Evolutionary conservation across 495 filamentous ascomycete genomes (phyloP).

Genomic region (Annulohypoxylon maeteangense): DNA sequence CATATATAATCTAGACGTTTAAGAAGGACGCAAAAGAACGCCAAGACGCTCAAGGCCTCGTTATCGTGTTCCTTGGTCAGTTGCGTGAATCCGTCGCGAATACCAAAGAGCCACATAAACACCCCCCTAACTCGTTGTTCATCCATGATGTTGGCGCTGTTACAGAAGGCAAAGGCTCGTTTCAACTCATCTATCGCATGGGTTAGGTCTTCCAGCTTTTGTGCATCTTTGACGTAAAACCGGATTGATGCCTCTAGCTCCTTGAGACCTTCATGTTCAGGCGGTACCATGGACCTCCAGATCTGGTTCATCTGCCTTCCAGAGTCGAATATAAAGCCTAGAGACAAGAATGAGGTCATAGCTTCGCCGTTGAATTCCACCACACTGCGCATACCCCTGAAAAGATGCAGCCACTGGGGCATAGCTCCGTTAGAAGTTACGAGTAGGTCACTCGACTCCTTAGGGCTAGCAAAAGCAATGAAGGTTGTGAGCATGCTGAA

Average conservation of each 20-base stretch:
- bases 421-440: conserved; percentile 52
- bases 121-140: conserved; percentile 47
- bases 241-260: conserved; percentile 36
- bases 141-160: conserved; percentile 19
- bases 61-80: conserved; percentile 49
- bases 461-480: conserved; percentile 60
- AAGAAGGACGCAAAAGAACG: conserved; percentile 54
- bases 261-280: conserved; percentile 41
- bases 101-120: conserved; percentile 54
- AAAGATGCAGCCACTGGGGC: conserved; percentile 54
- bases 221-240: conserved; percentile 24
- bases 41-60: conserved; percentile 53
- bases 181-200: conserved; percentile 36
- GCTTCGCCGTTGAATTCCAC: conserved; percentile 43
- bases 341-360: conserved; percentile 34
- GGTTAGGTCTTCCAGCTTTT: conserved; percentile 27
- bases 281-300: conserved; percentile 23
- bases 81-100: conserved; percentile 46
- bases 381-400: conserved; percentile 53
- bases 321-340: conserved; percentile 49
- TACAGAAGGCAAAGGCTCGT: conserved; percentile 37
- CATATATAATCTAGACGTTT: conserved; percentile 52
- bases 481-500: conserved; percentile 64
- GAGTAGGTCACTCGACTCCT: conserved; percentile 53
- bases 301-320: conserved; percentile 34